Evolutionary conservation across 1,284 basidiomycete genomes (phyloP).

Genomic region (Cutaneotrichosporon mucoides): DNA sequence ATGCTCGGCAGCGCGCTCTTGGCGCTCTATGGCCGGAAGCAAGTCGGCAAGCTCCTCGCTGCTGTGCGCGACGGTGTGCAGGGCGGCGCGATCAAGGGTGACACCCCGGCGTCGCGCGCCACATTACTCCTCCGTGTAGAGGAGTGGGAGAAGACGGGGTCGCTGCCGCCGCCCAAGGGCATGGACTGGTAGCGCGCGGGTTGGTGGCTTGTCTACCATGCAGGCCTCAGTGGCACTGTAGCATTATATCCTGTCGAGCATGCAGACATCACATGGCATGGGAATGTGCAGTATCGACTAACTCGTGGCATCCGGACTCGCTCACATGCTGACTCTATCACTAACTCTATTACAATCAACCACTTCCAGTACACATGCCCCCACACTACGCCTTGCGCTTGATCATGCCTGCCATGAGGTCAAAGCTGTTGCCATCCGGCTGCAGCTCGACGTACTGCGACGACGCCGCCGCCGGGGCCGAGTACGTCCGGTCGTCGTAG

Average conservation of each 20-base stretch:
- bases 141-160: constrained; percentile 10
- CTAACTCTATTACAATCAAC: too few species aligned
- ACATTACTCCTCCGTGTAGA: constrained; percentile 28
- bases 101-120: constrained; percentile 33
- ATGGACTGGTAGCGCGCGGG: not conserved
- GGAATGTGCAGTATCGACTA: too few species aligned
- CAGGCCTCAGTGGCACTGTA: too few species aligned
- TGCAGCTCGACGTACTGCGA: constrained; percentile 60
- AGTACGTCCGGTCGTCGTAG: not conserved
- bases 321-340: too few species aligned
- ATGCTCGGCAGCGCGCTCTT: constrained; percentile 63
- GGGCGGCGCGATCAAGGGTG: constrained; percentile 30
- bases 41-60: constrained; percentile 71
- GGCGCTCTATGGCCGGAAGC: constrained; percentile 62
- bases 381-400: constrained; percentile 54
- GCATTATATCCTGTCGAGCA: too few species aligned
- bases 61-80: constrained; percentile 57
- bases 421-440: constrained; percentile 96
- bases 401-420: constrained; percentile 88
- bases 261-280: too few species aligned
- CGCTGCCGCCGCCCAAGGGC: constrained; percentile 16
- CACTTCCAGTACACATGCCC: not conserved
- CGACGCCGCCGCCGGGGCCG: not conserved
- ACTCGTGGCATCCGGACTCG: too few species aligned
- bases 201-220: not conserved